Base-by-base conservation (phyloP, 1,139 yeast genomes). In the Blastobotrys malaysiensis region DNA sequence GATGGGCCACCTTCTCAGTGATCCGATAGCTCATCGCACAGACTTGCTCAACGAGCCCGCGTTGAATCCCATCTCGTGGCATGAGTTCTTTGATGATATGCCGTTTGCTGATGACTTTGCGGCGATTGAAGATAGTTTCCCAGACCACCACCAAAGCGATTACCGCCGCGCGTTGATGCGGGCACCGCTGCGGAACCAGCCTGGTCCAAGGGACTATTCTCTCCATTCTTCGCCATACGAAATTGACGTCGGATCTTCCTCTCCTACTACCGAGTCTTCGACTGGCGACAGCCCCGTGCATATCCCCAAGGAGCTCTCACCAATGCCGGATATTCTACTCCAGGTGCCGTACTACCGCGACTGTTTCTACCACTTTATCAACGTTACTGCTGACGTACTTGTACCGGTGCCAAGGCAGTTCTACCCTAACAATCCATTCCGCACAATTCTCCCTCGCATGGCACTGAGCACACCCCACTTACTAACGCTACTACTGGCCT, bases 401-500 rank as follows among this genome's bases (percentile, higher is more conserved):
- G 89, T 85, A 5, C 93, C 95, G 0, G 85, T 88, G 0, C 89
- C 90, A 5, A 52, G 60, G 6, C 68, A 73, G 16, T 64, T 78
- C 3, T 83, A 84, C 63, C 74, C 70, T 20, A 82, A 80, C 20
- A 87, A 86, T 62, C 95, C 95, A 0, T 86, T 86, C 69, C 78
- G 78, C 57, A 77, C 78, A 6, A 69, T 85, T 4, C 68, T 87
- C 16, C 93, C 95, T 0, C 81, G 80, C 59, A 77, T 87, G 80
- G 91, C 95, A 0, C 74, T 84, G 76, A 74, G 77, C 18, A 79
- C 87, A 0, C 72, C 73, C 11, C 73, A 72, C 14, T 69, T 87
- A 11, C 69, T 86, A 59, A 77, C 87, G 1, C 73, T 86, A 1
- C 65, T 86, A 19, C 70, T 86, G 43, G 91, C 93, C 1, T 84